Conservation (phyloP, 352 stramenopile genomes). For the Globisporangium middletonii region DNA sequence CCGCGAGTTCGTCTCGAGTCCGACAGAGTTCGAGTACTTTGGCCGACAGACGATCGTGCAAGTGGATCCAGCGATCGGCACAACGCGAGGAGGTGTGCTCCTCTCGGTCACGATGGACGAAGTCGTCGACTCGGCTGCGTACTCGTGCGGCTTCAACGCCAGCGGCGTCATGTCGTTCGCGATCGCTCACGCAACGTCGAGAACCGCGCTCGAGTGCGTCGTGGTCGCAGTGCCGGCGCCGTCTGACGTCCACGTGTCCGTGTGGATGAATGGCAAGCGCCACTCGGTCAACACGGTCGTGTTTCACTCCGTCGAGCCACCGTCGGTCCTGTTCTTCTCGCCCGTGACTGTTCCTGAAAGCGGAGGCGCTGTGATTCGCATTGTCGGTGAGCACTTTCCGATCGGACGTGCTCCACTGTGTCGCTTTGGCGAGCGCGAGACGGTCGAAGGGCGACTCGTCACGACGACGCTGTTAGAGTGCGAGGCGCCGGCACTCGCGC, state of each 20-base stretch:
- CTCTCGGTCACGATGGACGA: conserved; percentile 19
- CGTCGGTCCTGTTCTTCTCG: conserved; percentile 13
- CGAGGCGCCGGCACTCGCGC: conserved; percentile 13
- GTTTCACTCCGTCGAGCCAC: conserved; percentile 17
- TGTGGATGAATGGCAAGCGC: conserved; percentile 29
- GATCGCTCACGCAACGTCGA: conserved; percentile 2
- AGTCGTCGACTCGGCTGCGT: conserved; percentile 3
- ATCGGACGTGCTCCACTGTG: conserved; percentile 12
- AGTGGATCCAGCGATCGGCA: conserved; percentile 20
- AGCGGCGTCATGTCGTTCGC: conserved; percentile 9
- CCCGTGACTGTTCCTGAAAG: conserved; percentile 16
- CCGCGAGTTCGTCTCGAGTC: conserved; percentile 16
- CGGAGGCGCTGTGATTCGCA: conserved; percentile 13
- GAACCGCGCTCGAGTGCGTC: conserved; percentile 4
- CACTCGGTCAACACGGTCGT: conserved; percentile 23
- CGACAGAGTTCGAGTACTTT: conserved; percentile 21
- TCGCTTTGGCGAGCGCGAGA: conserved; percentile 13
- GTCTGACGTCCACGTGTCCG: conserved; percentile 14
- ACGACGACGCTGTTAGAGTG: conserved; percentile 25
- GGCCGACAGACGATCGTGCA: conserved; percentile 14
- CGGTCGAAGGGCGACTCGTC: conserved; percentile 7
- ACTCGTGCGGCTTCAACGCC: conserved; percentile 28
- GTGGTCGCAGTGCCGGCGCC: conserved; percentile 5
- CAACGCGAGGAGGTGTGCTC: conserved; percentile 15
- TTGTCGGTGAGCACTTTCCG: conserved; percentile 17